A percentile compares a stretch with the other conserved stretches of the same genome.
Evolutionary conservation across 2,329 filamentous ascomycete species (phyloP).

Genomic region (Xylogone sp.): DNA sequence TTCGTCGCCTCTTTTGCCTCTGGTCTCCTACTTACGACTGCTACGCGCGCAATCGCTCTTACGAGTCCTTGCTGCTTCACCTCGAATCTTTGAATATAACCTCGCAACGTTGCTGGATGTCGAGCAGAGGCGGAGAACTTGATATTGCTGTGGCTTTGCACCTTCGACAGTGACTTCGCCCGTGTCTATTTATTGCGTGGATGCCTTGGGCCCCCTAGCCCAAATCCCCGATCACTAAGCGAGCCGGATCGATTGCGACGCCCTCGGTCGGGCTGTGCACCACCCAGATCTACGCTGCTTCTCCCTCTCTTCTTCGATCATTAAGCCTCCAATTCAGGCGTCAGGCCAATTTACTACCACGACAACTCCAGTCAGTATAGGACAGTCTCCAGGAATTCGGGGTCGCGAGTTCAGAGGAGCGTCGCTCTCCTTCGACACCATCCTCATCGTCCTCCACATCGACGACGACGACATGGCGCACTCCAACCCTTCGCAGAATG

Average conservation of each 20-base stretch:
- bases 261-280: not conserved
- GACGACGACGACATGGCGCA: conserved; percentile 21
- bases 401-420: conserved; percentile 4
- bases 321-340: not conserved
- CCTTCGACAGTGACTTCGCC: not conserved
- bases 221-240: not conserved
- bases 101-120: not conserved
- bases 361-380: not conserved
- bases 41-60: not conserved
- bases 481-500: conserved; percentile 15
- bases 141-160: not conserved
- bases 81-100: not conserved
- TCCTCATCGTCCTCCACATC: conserved; percentile 20
- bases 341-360: not conserved
- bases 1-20: not conserved
- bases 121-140: not conserved
- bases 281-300: not conserved
- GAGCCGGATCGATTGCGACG: not conserved
- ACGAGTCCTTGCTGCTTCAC: not conserved
- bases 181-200: not conserved
- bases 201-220: not conserved
- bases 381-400: conserved; percentile 1
- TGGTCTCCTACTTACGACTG: not conserved
- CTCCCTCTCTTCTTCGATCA: not conserved
- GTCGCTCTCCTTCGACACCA: conserved; percentile 9